phyloP scores from a whole-genome alignment of 495 filamentous ascomycete species.

The Articulospora tetracladia region DNA sequence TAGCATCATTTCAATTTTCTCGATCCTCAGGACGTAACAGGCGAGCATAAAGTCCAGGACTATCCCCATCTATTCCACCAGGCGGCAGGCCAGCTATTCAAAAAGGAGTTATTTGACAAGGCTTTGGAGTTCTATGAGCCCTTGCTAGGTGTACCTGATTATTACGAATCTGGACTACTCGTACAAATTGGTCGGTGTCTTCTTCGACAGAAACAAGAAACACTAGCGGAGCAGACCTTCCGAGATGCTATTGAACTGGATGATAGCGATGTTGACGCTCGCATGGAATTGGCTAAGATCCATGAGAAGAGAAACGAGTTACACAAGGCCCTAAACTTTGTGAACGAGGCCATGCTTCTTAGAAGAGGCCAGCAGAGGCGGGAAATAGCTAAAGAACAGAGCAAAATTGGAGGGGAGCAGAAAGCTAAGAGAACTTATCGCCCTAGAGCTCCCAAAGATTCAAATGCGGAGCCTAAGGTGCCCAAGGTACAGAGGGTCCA shows the following conservation, averaged over 20 bases:
- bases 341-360: conserved; percentile 69
- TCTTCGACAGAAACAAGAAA: conserved; percentile 51
- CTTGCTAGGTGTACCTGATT: conserved; percentile 51
- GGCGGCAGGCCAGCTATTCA: conserved; percentile 58
- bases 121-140: conserved; percentile 74
- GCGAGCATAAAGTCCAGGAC: conserved; percentile 48
- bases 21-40: conserved; percentile 49
- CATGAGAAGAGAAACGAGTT: conserved; percentile 67
- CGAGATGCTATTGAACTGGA: conserved; percentile 67
- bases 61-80: conserved; percentile 76
- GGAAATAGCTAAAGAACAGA: not conserved
- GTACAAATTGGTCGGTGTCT: conserved; percentile 74
- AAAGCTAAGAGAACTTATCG: conserved; percentile 15
- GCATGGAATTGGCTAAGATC: conserved; percentile 72
- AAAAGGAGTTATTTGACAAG: conserved; percentile 48
- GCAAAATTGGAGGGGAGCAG: conserved; percentile 30
- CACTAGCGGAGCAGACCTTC: conserved; percentile 72
- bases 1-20: conserved; percentile 55
- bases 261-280: conserved; percentile 61
- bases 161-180: conserved; percentile 57
- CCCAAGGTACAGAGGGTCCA: not conserved
- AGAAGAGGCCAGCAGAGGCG: conserved; percentile 22
- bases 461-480: not conserved
- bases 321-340: conserved; percentile 68
- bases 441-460: not conserved